phyloP scores from a whole-genome alignment of 2,329 filamentous ascomycete species.

The Penicillium sp. region DNA sequence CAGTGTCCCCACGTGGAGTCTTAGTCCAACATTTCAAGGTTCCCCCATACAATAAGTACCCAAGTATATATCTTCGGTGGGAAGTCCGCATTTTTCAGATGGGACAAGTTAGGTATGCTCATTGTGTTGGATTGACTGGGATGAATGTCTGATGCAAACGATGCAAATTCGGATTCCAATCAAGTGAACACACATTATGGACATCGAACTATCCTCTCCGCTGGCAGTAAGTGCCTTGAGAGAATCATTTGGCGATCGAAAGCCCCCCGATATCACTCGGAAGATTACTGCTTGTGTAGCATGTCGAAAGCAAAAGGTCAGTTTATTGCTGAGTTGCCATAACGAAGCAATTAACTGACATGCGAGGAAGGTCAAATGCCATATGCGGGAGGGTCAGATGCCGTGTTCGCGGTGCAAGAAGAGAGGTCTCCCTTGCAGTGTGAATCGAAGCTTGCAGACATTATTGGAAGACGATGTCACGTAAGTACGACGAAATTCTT shows the following conservation, averaged over 20 bases:
- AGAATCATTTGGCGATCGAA: slow-evolving; percentile 31
- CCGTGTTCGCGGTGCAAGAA: slow-evolving; percentile 38
- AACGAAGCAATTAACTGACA: not conserved
- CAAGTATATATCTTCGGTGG: slow-evolving; percentile 9
- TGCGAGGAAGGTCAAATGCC: slow-evolving; percentile 32
- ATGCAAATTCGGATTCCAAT: not conserved
- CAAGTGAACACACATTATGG: slow-evolving; percentile 3
- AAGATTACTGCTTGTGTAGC: slow-evolving; percentile 27
- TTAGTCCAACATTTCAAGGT: not conserved
- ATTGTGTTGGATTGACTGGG: not conserved
- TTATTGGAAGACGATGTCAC: slow-evolving; percentile 35
- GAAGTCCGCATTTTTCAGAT: slow-evolving; percentile 10
- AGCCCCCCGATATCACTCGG: slow-evolving; percentile 28
- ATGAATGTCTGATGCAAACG: not conserved
- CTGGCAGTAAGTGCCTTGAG: slow-evolving; percentile 21
- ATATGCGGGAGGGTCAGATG: slow-evolving; percentile 32
- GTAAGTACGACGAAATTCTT: slow-evolving; percentile 11
- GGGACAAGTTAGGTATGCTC: not conserved
- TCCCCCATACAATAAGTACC: too few species aligned
- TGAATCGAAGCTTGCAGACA: slow-evolving; percentile 38
- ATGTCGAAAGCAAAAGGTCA: slow-evolving; percentile 25
- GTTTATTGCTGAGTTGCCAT: not conserved
- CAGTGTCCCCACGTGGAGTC: slow-evolving; percentile 10
- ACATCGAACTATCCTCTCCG: slow-evolving; percentile 6
- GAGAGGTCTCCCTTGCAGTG: slow-evolving; percentile 34